Evolutionary conservation across 441 rosid genomes (phyloP).

Genomic region (Manihot esculenta): DNA sequence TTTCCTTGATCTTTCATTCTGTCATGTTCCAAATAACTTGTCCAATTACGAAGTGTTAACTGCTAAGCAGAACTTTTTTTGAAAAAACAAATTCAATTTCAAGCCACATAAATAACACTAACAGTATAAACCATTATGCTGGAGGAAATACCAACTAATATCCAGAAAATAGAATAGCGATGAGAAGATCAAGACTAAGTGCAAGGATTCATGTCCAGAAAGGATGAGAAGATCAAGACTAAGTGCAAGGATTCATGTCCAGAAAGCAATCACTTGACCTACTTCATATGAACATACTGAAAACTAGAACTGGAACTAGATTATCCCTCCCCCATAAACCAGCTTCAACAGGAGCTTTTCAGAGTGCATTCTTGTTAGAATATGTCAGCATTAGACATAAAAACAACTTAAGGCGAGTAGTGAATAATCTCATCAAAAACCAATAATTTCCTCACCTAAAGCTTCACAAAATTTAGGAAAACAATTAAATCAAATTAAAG

Average conservation of each 20-base stretch:
- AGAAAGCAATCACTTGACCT: neutral
- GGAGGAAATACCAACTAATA: too few relatives aligned
- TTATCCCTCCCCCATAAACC: neutral
- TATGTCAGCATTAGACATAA: slow-evolving; percentile 3
- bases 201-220: neutral
- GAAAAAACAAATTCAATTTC: too few relatives aligned
- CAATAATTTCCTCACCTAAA: neutral
- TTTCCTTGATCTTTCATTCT: too few relatives aligned
- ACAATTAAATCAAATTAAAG: slow-evolving; percentile 5
- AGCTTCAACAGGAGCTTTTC: neutral
- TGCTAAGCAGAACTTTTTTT: too few relatives aligned
- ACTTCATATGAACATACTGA: neutral
- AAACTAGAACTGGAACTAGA: neutral
- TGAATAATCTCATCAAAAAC: neutral
- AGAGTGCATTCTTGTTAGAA: neutral
- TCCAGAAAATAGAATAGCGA: neutral
- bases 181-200: slow-evolving; percentile 9
- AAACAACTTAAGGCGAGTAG: neutral
- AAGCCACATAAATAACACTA: too few relatives aligned
- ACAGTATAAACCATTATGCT: neutral
- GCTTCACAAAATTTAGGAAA: neutral
- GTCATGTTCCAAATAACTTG: too few relatives aligned
- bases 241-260: neutral
- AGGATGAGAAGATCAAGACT: slow-evolving; percentile 13
- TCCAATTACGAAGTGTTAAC: too few relatives aligned